Evolutionary conservation across 345 rosid genomes (phyloP), one percentile per base, ranked within the genome.

Genomic region (Trapa bicornis): DNA sequence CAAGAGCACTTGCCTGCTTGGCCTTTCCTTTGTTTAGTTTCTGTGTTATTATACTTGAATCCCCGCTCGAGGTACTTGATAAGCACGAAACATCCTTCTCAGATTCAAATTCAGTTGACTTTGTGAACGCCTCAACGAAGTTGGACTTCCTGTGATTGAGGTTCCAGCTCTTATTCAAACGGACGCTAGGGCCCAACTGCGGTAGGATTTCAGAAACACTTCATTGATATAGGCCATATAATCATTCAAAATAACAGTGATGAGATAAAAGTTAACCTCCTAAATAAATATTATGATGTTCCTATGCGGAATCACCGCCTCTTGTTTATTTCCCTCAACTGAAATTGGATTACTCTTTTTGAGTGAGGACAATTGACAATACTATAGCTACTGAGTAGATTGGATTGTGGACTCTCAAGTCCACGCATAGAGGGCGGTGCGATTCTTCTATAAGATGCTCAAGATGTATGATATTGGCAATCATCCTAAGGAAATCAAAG

Each of bases 51-150:
- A 73, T 77, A 65, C 79, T 74, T 8, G 92, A 83, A 69, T 71
- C 74, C 22, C 79, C 81, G 58, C 84, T 85, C 48, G 92, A 78
- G 71, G 75, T 78, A 81, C 78, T 86, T 5, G 96, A 85, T 67
- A 84, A 69, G 78, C 89, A 81, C 29, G 89, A 84, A 17, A 43
- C 83, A 47, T 81, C 85, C 69, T 78, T 72, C 57, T 83, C 76
- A 10, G 53, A 67, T 47, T 65, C 72, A 6, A 88, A 80, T 57
- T 39, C 78, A 11, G 81, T 74, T 3, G 76, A 66, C 50, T 67
- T 70, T 50, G 70, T 36, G 45, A 10, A 65, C 7, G 79, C 72
- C 66, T 68, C 65, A 66, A 66, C 10, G 52, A 72, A 22, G 6
- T 54, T 50, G 15, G 52, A 45, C 65, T 76, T 74, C 67, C 45